phyloP scores from a whole-genome alignment of 176 grass and related monocot genomes.

The Carex myosuroides region DNA sequence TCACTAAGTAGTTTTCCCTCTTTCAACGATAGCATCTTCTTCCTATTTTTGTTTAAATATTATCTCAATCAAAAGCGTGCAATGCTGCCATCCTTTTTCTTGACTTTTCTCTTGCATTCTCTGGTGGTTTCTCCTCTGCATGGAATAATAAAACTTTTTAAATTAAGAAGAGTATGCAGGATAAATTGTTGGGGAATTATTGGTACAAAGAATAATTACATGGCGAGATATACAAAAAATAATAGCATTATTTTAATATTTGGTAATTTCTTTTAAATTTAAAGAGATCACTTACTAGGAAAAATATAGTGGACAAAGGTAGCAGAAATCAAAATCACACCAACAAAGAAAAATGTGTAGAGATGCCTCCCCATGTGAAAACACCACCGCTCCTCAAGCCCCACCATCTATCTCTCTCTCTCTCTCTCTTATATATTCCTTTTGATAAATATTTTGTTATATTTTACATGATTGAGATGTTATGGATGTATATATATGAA shows the following conservation, averaged over 20 bases:
- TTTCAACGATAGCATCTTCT: no score
- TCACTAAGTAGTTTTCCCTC: no score
- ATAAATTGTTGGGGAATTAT: not conserved
- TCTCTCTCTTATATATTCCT: not conserved
- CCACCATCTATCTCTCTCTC: not conserved
- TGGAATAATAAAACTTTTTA: not conserved
- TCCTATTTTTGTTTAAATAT: not conserved
- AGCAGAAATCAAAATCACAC: slow-evolving; percentile 1
- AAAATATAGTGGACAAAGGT: slow-evolving; percentile 3
- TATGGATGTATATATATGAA: not conserved
- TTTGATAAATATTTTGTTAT: not conserved
- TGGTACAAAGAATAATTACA: not conserved
- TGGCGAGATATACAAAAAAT: not conserved
- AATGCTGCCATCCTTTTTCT: slow-evolving; percentile 5
- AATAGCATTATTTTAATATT: not conserved
- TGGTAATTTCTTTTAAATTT: not conserved
- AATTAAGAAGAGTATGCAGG: not conserved
- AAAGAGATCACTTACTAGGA: not conserved
- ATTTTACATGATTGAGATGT: not conserved
- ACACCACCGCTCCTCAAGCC: not conserved
- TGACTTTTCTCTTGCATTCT: not conserved
- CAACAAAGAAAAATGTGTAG: slow-evolving; percentile 8
- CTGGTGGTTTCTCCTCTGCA: not conserved
- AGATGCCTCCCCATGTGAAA: not conserved
- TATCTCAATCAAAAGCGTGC: not conserved